Conservation (phyloP, 441 rosid species). For the Arabidopsis hybrid region DNA sequence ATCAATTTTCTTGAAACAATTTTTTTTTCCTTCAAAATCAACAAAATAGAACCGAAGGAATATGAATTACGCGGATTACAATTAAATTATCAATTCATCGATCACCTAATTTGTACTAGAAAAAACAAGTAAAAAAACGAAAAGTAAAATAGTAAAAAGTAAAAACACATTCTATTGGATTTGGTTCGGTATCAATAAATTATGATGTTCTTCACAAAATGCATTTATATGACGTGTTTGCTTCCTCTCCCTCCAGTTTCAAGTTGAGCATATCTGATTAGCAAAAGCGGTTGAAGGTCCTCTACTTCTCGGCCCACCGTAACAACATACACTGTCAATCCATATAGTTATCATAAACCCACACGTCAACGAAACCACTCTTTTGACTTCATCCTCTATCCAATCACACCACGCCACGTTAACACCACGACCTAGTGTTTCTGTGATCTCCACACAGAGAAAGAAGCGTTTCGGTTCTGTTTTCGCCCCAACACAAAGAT, state of each 20-base stretch:
- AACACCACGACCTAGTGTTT: slow-evolving; percentile 6
- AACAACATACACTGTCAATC: slow-evolving; percentile 18
- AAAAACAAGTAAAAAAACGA: no score
- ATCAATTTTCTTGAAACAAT: no score
- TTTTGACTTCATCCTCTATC: neutral
- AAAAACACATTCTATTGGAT: no score
- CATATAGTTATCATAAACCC: neutral
- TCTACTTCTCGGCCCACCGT: slow-evolving; percentile 18
- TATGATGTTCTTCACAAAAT: neutral
- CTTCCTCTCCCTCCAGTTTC: slow-evolving; percentile 23
- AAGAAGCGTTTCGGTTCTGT: neutral
- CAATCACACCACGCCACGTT: slow-evolving; percentile 15
- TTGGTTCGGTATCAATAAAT: neutral
- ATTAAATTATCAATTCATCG: no score
- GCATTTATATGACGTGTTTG: slow-evolving; percentile 25
- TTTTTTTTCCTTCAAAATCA: no score
- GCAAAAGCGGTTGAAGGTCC: slow-evolving; percentile 9
- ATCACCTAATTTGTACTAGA: no score
- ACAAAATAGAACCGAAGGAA: no score
- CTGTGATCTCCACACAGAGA: slow-evolving; percentile 26
- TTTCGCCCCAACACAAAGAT: neutral
- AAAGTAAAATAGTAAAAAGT: no score
- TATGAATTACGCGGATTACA: no score
- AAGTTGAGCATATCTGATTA: slow-evolving; percentile 16
- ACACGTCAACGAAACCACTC: slow-evolving; percentile 23